Evolutionary conservation across 1,284 basidiomycete genomes (phyloP).

Genomic region (Agaricales sp.): DNA sequence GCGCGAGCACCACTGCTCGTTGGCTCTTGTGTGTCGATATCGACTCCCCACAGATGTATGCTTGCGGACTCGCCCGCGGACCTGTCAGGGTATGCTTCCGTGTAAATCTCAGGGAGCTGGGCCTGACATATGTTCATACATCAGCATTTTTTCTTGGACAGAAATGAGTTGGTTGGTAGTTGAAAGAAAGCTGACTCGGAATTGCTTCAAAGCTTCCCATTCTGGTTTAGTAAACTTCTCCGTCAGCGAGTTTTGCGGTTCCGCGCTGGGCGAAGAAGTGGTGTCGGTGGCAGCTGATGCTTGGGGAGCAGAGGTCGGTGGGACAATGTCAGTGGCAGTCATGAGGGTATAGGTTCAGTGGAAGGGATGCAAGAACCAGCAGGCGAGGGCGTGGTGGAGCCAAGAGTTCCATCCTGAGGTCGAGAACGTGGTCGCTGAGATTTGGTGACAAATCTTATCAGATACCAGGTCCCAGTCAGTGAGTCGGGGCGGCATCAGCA

Average conservation of each 20-base stretch:
- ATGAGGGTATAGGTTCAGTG: constrained; percentile 10
- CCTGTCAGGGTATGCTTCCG: constrained; percentile 45
- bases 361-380: too few species aligned
- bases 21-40: constrained; percentile 43
- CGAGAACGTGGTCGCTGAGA: too few species aligned
- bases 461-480: too few species aligned
- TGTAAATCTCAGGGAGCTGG: constrained; percentile 45
- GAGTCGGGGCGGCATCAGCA: too few species aligned
- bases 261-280: constrained; percentile 16
- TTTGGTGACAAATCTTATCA: too few species aligned
- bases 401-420: too few species aligned
- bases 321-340: too few species aligned
- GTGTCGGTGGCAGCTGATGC: constrained; percentile 9
- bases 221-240: constrained; percentile 57
- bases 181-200: constrained; percentile 37
- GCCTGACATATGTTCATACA: constrained; percentile 24
- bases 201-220: constrained; percentile 56
- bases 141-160: background rate
- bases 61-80: constrained; percentile 28
- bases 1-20: constrained; percentile 40
- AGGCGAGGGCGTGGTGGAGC: too few species aligned
- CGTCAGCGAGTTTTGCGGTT: constrained; percentile 61
- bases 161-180: background rate
- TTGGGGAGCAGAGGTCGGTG: too few species aligned
- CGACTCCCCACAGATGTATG: constrained; percentile 56